phyloP scores from a whole-genome alignment of 2,329 filamentous ascomycete species.

The Coniochaeta sp. region DNA sequence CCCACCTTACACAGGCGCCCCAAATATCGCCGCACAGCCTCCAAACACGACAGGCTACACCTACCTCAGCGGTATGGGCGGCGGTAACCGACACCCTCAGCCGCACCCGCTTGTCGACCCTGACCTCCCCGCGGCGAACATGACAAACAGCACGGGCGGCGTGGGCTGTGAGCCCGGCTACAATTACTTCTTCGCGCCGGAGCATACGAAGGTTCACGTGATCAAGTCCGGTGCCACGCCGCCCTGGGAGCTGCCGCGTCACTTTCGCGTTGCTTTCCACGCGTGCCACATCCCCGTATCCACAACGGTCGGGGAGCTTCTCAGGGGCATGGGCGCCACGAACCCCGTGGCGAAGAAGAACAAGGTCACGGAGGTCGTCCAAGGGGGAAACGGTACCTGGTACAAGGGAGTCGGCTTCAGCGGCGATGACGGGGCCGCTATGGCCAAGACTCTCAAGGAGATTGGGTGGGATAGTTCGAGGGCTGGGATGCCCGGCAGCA shows the following conservation, averaged over 20 bases:
- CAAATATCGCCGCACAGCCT: conserved; percentile 5
- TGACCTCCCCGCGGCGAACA: conserved; percentile 42
- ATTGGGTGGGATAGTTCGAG: conserved; percentile 51
- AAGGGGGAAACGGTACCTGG: conserved; percentile 51
- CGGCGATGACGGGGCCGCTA: conserved; percentile 39
- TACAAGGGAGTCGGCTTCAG: conserved; percentile 44
- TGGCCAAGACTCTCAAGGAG: conserved; percentile 43
- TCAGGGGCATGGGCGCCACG: conserved; percentile 50
- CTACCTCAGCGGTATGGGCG: conserved; percentile 15
- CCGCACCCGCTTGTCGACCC: conserved; percentile 33
- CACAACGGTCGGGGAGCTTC: conserved; percentile 46
- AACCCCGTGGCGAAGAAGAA: conserved; percentile 47
- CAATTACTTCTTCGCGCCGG: conserved; percentile 52
- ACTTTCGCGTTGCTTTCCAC: conserved; percentile 35
- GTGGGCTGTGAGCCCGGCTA: conserved; percentile 54
- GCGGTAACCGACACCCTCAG: conserved; percentile 30
- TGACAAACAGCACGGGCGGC: conserved; percentile 51
- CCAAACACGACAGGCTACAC: not conserved
- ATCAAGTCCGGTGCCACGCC: conserved; percentile 38
- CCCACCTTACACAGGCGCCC: not conserved
- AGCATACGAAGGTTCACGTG: conserved; percentile 54
- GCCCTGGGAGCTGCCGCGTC: conserved; percentile 44
- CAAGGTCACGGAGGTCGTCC: conserved; percentile 46
- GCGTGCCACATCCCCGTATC: conserved; percentile 45
- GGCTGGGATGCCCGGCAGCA: conserved; percentile 37